Conservation (phyloP, 306 rosid genomes). For the Prunus dulcis region DNA sequence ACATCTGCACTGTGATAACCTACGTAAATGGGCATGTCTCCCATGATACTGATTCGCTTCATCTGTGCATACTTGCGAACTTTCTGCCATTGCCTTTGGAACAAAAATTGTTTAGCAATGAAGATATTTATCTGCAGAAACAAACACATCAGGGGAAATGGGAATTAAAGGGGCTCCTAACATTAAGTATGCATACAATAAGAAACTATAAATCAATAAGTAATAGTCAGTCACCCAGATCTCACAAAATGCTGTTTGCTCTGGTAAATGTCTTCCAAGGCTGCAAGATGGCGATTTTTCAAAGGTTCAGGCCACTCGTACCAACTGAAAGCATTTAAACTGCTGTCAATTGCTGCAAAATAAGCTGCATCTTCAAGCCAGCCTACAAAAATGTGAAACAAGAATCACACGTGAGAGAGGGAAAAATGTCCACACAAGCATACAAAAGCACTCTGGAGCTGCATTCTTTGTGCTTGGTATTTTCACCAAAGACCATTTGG, state of each 20-base stretch:
- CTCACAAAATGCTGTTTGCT: constrained; percentile 78
- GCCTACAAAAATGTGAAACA: constrained; percentile 48
- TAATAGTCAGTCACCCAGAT: constrained; percentile 30
- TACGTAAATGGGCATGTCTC: constrained; percentile 99
- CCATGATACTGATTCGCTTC: constrained; percentile 84
- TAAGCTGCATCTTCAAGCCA: constrained; percentile 99
- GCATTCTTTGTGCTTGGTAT: background rate
- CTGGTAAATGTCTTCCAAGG: constrained; percentile 66
- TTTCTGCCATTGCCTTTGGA: constrained; percentile 96
- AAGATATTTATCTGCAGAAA: constrained; percentile 70
- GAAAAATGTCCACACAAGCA: constrained; percentile 14
- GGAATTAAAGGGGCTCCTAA: constrained; percentile 27
- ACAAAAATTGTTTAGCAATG: constrained; percentile 85
- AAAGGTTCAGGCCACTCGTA: constrained; percentile 91
- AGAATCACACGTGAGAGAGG: constrained; percentile 22
- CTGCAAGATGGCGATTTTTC: constrained; percentile 81
- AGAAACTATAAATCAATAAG: constrained; percentile 22
- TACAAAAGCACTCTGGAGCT: background rate
- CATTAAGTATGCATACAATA: constrained; percentile 11
- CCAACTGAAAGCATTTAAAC: constrained; percentile 69
- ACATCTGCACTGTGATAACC: constrained; percentile 99
- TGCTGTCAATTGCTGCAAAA: constrained; percentile 89
- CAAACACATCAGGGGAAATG: constrained; percentile 20
- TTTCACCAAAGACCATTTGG: background rate
- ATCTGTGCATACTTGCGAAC: constrained; percentile 66